Base-by-base conservation (phyloP, 2,329 filamentous ascomycete species). In the Cercospora nicotianae region DNA sequence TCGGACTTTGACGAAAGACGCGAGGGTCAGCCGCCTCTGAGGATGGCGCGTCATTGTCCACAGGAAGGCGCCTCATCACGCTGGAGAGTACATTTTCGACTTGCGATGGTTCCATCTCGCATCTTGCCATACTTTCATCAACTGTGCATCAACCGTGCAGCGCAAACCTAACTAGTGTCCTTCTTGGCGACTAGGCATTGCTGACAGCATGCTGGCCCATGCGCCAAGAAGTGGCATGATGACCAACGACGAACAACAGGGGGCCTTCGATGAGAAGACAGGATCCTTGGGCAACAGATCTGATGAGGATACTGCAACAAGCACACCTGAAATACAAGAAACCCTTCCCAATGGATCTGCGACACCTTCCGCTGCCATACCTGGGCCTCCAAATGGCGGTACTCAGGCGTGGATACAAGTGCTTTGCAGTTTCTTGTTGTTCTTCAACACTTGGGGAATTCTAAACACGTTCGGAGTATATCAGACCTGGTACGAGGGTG, bases 391-490 rank as follows among this genome's bases (percentile, higher is more conserved):
- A 31, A 78, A 84, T 74, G 82, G 82, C 16, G 83, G 83, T 0
- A 42, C 79, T 1, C 72, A 72, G 70, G 82, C 83, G 2, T 85
- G 82, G 83, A 70, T 84, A 60, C 82, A 84, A 65, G 82, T 84
- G 3, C 63, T 83, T 0, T 82, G 82, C 0, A 74, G 77, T 1
- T 84, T 82, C 70, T 80, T 82, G 62, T 67, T 84, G 20, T 80
- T 84, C 69, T 83, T 84, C 70, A 84, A 84, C 70, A 79, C 79
- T 23, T 85, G 82, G 66, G 70, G 70, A 20, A 70, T 83, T 23
- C 77, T 83, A n/a, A 84, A 83, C 67, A 81, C 81, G 0, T 84
- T 83, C 63, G 83, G 83, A 13, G 80, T 79, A 10, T 85, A 82
- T 69, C 82, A 84, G 70, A 80, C 83, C 0, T 84, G 82, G 74